phyloP scores from a whole-genome alignment of 176 grass and related monocot species.

The Bromus sterilis region DNA sequence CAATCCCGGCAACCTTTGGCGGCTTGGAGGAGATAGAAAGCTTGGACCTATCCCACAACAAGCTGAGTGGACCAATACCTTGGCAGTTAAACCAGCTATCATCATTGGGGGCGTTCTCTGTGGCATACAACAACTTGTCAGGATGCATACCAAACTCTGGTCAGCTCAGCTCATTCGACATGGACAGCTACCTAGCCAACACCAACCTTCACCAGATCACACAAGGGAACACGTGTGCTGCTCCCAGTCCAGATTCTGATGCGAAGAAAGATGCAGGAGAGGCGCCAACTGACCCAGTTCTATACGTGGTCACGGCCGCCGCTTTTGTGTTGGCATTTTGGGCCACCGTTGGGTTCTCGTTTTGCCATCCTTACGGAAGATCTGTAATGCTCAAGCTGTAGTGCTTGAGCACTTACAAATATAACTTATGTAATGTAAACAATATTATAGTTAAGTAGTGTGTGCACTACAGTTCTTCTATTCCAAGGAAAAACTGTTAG shows the following conservation, averaged over 20 bases:
- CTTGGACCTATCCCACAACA: neutral
- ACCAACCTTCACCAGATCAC: neutral
- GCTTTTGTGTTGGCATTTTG: neutral
- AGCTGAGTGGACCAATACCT: neutral
- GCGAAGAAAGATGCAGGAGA: no score
- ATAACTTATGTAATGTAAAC: neutral
- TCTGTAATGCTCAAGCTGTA: neutral
- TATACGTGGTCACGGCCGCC: neutral
- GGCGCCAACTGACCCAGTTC: neutral
- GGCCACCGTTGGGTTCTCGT: neutral
- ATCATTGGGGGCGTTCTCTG: neutral
- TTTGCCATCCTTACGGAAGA: neutral
- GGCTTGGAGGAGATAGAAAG: neutral
- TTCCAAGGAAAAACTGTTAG: neutral
- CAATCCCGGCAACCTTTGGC: neutral
- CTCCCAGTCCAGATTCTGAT: neutral
- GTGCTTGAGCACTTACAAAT: no score
- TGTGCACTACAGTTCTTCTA: no score
- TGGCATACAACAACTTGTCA: slow-evolving; percentile 24
- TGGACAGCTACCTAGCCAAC: neutral
- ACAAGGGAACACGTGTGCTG: neutral
- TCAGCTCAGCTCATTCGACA: neutral
- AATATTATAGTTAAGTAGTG: neutral
- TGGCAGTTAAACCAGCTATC: neutral
- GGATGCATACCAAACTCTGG: slow-evolving; percentile 1